Evolutionary conservation across 2,329 filamentous ascomycete species (phyloP), one percentile per base, ranked within the genome.

Genomic region (Dactylella cylindrospora): DNA sequence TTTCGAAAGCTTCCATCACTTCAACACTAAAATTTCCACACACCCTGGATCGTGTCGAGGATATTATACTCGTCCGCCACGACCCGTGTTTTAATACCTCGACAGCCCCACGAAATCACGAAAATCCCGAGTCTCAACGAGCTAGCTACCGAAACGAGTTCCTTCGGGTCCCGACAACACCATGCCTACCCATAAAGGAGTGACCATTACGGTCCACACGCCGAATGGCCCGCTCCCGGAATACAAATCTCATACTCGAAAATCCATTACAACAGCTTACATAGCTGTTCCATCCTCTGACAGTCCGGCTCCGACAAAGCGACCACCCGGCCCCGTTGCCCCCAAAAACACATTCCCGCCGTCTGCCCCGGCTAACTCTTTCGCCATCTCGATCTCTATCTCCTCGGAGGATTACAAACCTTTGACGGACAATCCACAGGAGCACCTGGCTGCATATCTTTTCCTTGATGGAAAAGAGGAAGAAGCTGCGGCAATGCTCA

Each of bases 131-230:
- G n/a, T n/a, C n/a, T n/a, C n/a, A n/a, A n/a, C n/a, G n/a, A n/a
- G n/a, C n/a, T n/a, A n/a, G n/a, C n/a, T n/a, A n/a, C n/a, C n/a
- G n/a, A 20, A 5, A 38, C 33, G 13, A 47, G 17, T 12, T 29
- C 52, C 28, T 25, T 35, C 52, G 36, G 41, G 38, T 57, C 31
- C 5, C 6, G 7, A 3, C 20, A 19, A 23, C 38, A 55, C 23
- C 29, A 87, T 87, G 93, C 93, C 93, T 78, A 97, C 90, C 83
- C 98, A 97, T 79, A 95, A 97, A 79, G 93, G 93, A 76, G 90
- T 98, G 76, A 91, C 93, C 70, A 91, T 97, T 73, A 95, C 88
- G 80, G 94, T 97, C 74, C 93, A 98, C 77, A 84, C 82, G 36
- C 81, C 68, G n/a, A 68, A 66, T 68, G 83, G 83, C 36, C 90